phyloP scores from a whole-genome alignment of 441 rosid genomes.

The Sinapis alba region DNA sequence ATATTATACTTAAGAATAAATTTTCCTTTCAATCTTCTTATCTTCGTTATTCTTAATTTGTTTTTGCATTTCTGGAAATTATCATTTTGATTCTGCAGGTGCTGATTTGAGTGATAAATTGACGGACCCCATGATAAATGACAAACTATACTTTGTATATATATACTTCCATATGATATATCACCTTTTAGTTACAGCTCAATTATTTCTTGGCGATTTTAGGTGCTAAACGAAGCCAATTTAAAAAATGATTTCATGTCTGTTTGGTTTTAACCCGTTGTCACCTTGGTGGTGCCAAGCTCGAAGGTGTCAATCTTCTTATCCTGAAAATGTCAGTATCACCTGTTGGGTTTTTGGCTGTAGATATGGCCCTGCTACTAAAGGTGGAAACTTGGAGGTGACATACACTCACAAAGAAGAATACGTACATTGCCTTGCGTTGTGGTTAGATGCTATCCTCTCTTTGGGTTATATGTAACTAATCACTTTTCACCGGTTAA shows the following conservation, averaged over 20 bases:
- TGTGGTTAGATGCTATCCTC: neutral
- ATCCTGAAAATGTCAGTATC: too few relatives aligned
- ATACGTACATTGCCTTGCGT: constrained; percentile 46
- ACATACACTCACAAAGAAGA: constrained; percentile 85
- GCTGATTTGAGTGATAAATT: constrained; percentile 90
- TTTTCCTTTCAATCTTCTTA: neutral
- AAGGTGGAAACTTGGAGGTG: constrained; percentile 83
- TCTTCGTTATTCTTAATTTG: neutral
- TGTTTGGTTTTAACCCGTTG: constrained; percentile 82
- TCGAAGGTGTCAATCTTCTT: constrained; percentile 96
- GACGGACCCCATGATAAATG: constrained; percentile 93
- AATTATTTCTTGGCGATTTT: neutral
- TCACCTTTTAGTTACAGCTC: neutral
- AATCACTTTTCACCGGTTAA: constrained; percentile 27
- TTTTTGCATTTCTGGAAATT: constrained; percentile 5
- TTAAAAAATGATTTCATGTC: constrained; percentile 73
- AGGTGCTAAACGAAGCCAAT: constrained; percentile 91
- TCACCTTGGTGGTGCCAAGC: constrained; percentile 84
- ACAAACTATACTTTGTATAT: neutral
- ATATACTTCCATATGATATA: neutral
- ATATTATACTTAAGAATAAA: too few relatives aligned
- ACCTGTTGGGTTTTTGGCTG: constrained; percentile 3
- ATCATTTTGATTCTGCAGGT: constrained; percentile 42
- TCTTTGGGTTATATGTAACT: neutral
- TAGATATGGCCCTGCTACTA: constrained; percentile 90